Conservation (phyloP, 2,329 filamentous ascomycete species). For the Amauroascus niger region DNA sequence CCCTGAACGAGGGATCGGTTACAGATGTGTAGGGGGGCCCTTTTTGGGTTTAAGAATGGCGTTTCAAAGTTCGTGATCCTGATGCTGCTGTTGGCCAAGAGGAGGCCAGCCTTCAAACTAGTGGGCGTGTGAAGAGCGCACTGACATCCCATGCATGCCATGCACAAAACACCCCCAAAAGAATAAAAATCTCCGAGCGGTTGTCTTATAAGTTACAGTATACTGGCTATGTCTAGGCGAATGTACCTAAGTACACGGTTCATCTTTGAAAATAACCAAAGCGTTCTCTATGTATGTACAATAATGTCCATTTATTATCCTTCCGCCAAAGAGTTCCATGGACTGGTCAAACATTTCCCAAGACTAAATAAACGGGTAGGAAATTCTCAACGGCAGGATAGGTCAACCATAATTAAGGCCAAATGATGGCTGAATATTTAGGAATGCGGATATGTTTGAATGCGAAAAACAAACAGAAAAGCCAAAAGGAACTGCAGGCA, state of each 20-base stretch:
- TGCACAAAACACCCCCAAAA: too few relatives aligned
- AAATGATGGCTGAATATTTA: background rate
- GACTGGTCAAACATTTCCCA: background rate
- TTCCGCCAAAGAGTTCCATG: background rate
- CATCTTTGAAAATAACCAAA: too few relatives aligned
- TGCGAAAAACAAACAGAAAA: background rate
- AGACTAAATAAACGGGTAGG: background rate
- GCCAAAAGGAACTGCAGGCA: background rate
- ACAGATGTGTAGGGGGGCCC: background rate
- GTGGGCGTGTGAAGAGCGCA: too few relatives aligned
- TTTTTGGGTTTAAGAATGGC: background rate
- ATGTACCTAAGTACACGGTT: too few relatives aligned
- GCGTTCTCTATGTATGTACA: too few relatives aligned
- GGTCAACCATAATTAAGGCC: background rate
- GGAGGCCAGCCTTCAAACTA: too few relatives aligned
- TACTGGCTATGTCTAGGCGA: too few relatives aligned
- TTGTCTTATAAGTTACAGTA: too few relatives aligned
- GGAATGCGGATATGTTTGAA: background rate
- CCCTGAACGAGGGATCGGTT: background rate
- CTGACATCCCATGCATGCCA: too few relatives aligned
- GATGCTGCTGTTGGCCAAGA: constrained; percentile 1
- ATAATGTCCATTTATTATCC: too few relatives aligned
- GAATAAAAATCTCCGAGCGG: too few relatives aligned
- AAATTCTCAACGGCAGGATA: background rate
- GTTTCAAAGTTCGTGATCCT: constrained; percentile 4